Evolutionary conservation across 768 basidiomycete species (phyloP).

Genomic region (Suillus tomentosus): DNA sequence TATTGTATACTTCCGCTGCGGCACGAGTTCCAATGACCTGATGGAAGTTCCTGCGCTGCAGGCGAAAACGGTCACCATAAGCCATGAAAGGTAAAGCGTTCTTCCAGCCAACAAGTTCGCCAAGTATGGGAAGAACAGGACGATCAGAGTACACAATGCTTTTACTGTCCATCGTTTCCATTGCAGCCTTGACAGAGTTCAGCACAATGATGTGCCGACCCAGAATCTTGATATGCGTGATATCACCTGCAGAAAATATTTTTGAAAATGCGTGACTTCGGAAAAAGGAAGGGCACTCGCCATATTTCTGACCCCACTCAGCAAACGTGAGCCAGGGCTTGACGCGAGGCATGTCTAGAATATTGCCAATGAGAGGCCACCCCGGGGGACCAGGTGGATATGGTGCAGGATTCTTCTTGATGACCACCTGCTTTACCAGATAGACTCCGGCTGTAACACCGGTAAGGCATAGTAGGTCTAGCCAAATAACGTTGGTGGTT

Average conservation of each 20-base stretch:
- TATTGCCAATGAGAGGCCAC: not conserved
- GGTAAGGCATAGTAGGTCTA: not conserved
- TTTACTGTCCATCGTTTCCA: not conserved
- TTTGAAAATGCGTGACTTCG: not conserved
- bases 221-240: not conserved
- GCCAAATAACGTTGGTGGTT: not conserved
- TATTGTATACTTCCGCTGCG: not conserved
- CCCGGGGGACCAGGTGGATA: not conserved
- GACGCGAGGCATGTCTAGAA: not conserved
- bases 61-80: not conserved
- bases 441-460: not conserved
- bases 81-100: not conserved
- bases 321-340: not conserved
- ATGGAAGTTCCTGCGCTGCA: not conserved
- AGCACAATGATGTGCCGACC: not conserved
- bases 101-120: constrained; percentile 3
- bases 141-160: not conserved
- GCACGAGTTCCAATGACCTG: not conserved
- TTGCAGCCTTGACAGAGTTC: not conserved
- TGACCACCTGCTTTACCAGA: not conserved
- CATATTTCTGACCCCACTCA: not conserved
- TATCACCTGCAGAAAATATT: not conserved
- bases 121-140: not conserved
- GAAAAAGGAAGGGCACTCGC: not conserved
- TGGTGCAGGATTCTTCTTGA: not conserved